phyloP scores from a whole-genome alignment of 164 flowering plant species.

The Kalanchoe fedtschenkoi region DNA sequence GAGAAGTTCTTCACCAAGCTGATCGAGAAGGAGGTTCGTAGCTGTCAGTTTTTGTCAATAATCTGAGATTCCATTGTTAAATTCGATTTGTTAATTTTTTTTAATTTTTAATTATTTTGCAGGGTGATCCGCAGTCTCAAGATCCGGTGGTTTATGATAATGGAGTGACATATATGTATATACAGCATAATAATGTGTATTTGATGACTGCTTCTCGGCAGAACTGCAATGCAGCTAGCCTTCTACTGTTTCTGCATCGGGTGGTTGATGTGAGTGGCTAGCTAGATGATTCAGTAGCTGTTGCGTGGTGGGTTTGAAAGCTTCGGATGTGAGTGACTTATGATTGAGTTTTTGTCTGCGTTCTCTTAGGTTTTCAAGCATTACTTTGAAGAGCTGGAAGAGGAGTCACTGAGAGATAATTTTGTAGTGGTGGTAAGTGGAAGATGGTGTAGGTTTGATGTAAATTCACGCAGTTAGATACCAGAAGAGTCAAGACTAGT shows the following conservation, averaged over 20 bases:
- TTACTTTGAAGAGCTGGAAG: conserved; percentile 94
- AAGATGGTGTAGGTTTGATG: background rate
- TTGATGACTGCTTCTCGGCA: conserved; percentile 84
- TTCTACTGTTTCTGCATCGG: conserved; percentile 79
- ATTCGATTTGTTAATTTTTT: background rate
- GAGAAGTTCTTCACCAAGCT: conserved; percentile 90
- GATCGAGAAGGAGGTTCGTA: conserved; percentile 78
- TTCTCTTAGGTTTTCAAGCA: conserved; percentile 68
- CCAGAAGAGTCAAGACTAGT: background rate
- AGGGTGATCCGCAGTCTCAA: conserved; percentile 88
- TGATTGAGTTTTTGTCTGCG: background rate
- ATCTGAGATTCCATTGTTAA: no score
- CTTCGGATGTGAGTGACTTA: conserved; percentile 42
- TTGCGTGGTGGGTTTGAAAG: background rate
- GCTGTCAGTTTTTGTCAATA: background rate
- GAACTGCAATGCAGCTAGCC: conserved; percentile 96
- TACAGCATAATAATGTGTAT: conserved; percentile 86
- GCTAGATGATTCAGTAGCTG: background rate
- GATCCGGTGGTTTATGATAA: conserved; percentile 86
- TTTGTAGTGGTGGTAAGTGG: conserved; percentile 83
- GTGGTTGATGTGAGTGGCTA: conserved; percentile 68
- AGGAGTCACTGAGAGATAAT: conserved; percentile 93
- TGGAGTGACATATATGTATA: conserved; percentile 84
- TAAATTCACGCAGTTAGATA: background rate
- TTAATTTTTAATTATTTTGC: conserved; percentile 1